Base-by-base conservation (phyloP, 352 stramenopile species). In the Globisporangium ultimum region DNA sequence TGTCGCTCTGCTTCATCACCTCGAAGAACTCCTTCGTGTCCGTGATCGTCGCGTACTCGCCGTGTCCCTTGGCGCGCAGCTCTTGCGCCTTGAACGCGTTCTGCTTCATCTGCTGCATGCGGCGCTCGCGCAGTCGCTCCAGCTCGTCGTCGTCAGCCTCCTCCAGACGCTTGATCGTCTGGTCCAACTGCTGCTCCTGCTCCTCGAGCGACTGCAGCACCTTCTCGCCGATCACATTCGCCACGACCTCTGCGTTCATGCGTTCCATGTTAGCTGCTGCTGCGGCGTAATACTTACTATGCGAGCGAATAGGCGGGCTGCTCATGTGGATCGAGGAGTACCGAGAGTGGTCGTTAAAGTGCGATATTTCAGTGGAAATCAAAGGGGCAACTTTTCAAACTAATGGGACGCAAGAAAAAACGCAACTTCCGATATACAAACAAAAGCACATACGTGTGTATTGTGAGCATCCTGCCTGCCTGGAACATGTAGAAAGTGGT, bases 21-120 rank as follows among this genome's bases (percentile, higher is more conserved):
- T 97, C 79, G 64, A 99, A 99, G 71, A 99, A 99, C 34, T 97
- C 92, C 50, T 96, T 86, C 42, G 91, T 95, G 71, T 96, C 91
- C 15, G 78, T 80, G 47, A 99, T 80, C 63, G 96, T 94, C 48
- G 74, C 55, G 68, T 97, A 98, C 45, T 88, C 79, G 55, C 88
- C 88, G 73, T 97, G 88, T 24, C 88, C 88, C 47, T 87, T 73
- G 32, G 84, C 74, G 32, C 85, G 82, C 56, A 93, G 59, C 62
- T 92, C 76, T 70, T 96, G 86, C 53, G 72, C 65, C 63, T 92
- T 82, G 22, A 60, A 43, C 14, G 77, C 80, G 62, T 89, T 81
- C 42, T 77, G 61, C 68, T 94, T 83, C 73, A 97, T 80, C 58
- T 88, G 76, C 63, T 87, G 59, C 51, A 89, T 54, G 20, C 90